Base-by-base conservation (phyloP, 768 basidiomycete genomes). In the Pseudohyphozyma bogoriensis region DNA sequence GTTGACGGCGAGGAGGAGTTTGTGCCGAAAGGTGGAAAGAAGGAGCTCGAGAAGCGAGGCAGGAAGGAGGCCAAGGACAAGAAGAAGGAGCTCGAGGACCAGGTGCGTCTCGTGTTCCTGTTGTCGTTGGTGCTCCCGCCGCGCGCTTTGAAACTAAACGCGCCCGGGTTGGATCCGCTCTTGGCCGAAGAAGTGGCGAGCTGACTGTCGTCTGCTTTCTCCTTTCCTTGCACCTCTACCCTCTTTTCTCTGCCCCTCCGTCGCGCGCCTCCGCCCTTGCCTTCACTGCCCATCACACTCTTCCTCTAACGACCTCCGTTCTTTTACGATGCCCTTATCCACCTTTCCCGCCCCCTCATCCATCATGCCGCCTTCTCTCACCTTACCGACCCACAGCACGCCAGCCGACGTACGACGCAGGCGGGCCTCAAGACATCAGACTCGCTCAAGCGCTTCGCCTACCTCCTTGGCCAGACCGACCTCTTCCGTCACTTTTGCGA, bases 401-500 rank as follows among this genome's bases (percentile, higher is more conserved):
- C 58, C 4, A 45, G 51, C 15, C 39, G 56, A 20, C 55, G 58
- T 18, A n/a, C 45, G 33, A 56, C 46, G 29, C 60, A 66, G 51
- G 54, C 60, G 1, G 35, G 58, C 4, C 65, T 62, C 58, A 66
- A 96, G 89, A 80, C 91, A 42, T 77, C 88, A 24, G 92, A 96
- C 71, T 89, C 91, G 13, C 87, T 96, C 62, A 97, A 97, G 73
- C 85, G 91, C 22, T 97, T 96, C 72, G 88, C 87, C 3, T 97
- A 96, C 74, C 82, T 97, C n/a, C 80, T 99, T 2, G 95, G 95
- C 11, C 92, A 99, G 73, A 97, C 93, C 0, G 95, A 97, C 66
- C 79, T 97, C 24, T 99, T 99, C 79, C 89, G 90, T 68, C 93
- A 97, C 74, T 97, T 97, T 72, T 88, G 96, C 10, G 90, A 96